Evolutionary conservation across 306 rosid genomes (phyloP).

Genomic region (Inga laurina): DNA sequence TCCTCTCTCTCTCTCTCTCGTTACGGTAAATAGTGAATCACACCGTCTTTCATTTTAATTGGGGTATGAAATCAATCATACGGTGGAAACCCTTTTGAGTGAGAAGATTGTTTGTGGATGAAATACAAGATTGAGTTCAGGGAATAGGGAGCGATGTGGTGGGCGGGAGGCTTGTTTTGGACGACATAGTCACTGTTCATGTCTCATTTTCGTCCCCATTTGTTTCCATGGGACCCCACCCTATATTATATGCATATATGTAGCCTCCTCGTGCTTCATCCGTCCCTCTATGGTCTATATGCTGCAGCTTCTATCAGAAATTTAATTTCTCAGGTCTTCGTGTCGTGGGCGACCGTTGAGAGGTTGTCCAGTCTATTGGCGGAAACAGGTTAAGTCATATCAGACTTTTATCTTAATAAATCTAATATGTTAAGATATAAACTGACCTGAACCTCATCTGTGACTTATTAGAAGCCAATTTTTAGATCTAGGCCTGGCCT

Average conservation of each 20-base stretch:
- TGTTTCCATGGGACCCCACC: slow-evolving; percentile 1
- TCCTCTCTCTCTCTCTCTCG: background rate
- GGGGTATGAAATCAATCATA: background rate
- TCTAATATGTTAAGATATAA: no score
- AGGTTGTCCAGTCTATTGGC: background rate
- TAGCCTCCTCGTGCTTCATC: background rate
- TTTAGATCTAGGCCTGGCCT: no score
- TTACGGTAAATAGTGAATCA: background rate
- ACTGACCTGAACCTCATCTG: no score
- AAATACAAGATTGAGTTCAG: no score
- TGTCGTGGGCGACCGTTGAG: background rate
- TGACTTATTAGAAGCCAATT: no score
- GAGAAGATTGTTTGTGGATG: background rate
- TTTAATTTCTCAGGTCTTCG: background rate
- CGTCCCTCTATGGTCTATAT: background rate
- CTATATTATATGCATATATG: background rate
- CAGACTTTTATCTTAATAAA: no score
- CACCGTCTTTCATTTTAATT: background rate
- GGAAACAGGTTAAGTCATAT: no score
- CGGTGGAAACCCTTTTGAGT: background rate
- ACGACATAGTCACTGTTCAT: background rate
- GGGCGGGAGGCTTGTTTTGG: slow-evolving; percentile 6
- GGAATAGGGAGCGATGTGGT: background rate
- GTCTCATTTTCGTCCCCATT: slow-evolving; percentile 12
- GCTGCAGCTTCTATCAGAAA: background rate